Base-by-base conservation (phyloP, 2,329 filamentous ascomycete genomes). In the Aureobasidium sp. region DNA sequence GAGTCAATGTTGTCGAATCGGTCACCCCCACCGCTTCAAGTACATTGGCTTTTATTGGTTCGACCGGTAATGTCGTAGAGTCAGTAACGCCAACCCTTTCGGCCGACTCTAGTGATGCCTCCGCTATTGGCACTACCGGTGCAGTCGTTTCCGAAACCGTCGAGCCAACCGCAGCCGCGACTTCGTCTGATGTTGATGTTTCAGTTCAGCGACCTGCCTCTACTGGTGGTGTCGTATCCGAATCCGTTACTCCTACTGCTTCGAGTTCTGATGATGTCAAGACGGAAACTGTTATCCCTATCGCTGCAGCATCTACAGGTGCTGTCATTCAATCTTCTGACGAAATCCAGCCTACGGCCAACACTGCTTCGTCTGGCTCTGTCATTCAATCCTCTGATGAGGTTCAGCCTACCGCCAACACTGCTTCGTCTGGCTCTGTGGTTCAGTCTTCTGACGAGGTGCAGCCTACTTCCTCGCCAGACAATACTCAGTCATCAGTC, bases 231-330 rank as follows among this genome's bases (percentile, higher is more conserved):
- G 29, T 27, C 16, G 37, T 41, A 6, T 34, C 39, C 27, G 62
- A 63, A 34, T 60, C 47, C 6, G 54, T 54, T 4, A 45, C 36
- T n/a, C 48, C 62, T 29, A 60, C 62, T 41, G 48, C 62, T 39
- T 44, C 61, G 11, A 8, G 13, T 11, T 49, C 53, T 58, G 61
- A 53, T 37, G 39, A 36, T 21, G 45, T 48, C 45, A 30, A 32
- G 15, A 48, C 45, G 1, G 30, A 34, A 10, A 50, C 47, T 15
- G 5, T 50, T n/a, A n/a, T 34, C 3, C 29, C 47, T 21, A 30
- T 34, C 7, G 47, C 29, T 29, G 32, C 36, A 34, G 32, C 36
- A 34, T 63, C 61, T 27, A 59, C 61, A 9, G 61, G 61, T 15
- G n/a, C 13, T n/a, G 25, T 34, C 15, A 48, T 48, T n/a, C 45